Base-by-base conservation (phyloP, 2,329 filamentous ascomycete genomes). In the Aspergillus melleus region DNA sequence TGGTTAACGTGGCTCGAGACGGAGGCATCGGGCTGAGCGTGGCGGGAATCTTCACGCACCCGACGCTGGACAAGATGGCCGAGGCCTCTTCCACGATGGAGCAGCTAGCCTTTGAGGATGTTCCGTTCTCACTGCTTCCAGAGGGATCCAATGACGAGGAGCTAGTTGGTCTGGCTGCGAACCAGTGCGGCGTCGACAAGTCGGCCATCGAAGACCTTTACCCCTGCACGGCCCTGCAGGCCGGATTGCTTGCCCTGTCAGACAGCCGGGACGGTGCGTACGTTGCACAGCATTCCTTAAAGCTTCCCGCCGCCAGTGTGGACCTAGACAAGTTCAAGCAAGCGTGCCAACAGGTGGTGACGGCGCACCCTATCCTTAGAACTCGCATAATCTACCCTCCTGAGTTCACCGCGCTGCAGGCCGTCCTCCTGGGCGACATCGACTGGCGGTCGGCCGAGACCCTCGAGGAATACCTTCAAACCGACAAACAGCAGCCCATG, bases 311-410 rank as follows among this genome's bases (percentile, higher is more conserved):
- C 36, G 49, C 3, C 50, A 68, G 29, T 6, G 57, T 77, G 3
- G 69, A 77, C 39, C 29, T 76, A 4, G 56, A 59, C 6, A 70
- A 70, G 20, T 74, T 79, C 67, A 76, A 73, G 58, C 54, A 65
- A 6, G 74, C 77, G 2, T 80, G 77, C 72, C 68, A 76, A 50
- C 66, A 65, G 16, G 69, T 74, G 3, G 69, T 77, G 1, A 60
- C 70, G 9, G 69, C 71, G 11, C 66, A 72, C 19, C 71, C 74
- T n/a, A 75, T 80, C 12, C 68, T 80, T 19, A 74, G 78, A 6
- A 81, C 77, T 30, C 75, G 78, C 4, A 80, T 77, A 22, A 63
- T 73, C 20, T 63, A 68, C 47, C 57, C 64, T 16, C 52, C 53
- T 9, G 20, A 53, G 44, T 47, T 52, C 39, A 58, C 61, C 2